phyloP scores from a whole-genome alignment of 176 grass and related monocot genomes.

The Elaeis guineensis region DNA sequence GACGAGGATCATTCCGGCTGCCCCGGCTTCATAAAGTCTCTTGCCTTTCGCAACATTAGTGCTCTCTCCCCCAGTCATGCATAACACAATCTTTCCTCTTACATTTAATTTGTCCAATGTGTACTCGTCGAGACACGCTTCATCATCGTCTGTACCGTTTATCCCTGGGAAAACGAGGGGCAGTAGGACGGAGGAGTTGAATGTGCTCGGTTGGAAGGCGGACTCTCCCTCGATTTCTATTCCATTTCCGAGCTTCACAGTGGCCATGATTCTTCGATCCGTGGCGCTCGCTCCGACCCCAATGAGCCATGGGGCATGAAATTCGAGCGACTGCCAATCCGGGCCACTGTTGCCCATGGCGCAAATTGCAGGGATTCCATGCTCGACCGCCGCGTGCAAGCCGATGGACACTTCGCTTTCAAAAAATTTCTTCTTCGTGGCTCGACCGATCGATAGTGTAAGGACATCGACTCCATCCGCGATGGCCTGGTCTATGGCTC shows the following conservation, averaged over 20 bases:
- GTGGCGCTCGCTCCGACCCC: neutral
- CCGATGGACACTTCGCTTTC: neutral
- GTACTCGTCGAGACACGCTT: neutral
- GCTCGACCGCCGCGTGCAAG: neutral
- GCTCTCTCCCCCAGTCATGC: neutral
- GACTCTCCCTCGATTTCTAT: neutral
- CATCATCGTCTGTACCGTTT: neutral
- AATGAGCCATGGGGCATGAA: neutral
- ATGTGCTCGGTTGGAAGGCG: conserved; percentile 3
- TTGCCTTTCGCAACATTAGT: neutral
- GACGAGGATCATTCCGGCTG: neutral
- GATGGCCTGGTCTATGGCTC: neutral
- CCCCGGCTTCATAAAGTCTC: neutral
- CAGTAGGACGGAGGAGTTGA: neutral
- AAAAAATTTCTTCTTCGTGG: neutral
- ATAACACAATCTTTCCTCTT: conserved; percentile 8
- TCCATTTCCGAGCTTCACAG: neutral
- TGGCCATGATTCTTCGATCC: neutral
- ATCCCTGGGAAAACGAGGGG: neutral
- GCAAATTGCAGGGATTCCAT: neutral
- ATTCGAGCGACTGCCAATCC: neutral
- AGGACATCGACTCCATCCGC: no score
- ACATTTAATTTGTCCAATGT: neutral
- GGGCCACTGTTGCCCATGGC: neutral
- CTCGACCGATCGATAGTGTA: neutral